These are phyloP conservation scores for Jaltomata sinuosa DNA, from an alignment of 257 asterid species.

Conservation along the genomic window DNA sequence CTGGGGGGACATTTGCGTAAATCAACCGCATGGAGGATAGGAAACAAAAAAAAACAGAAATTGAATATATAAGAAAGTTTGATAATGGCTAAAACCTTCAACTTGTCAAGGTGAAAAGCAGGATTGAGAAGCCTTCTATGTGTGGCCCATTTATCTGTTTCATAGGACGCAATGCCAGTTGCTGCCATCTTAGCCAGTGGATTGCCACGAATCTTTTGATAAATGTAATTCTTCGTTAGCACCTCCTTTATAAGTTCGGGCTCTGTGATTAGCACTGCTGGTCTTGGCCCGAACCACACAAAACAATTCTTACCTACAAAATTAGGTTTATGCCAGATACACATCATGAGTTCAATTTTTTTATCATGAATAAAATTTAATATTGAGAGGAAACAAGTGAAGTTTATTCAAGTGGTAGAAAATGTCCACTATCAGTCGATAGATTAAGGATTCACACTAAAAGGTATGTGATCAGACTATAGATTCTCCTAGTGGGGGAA, in stretches of 20 bases:
- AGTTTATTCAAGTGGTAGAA: too few species aligned
- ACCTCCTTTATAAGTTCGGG: constrained; percentile 23
- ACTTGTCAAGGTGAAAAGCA: constrained; percentile 30
- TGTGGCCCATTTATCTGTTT: constrained; percentile 31
- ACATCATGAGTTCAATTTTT: too few species aligned
- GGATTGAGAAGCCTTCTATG: constrained; percentile 29
- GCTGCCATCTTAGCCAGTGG: constrained; percentile 10
- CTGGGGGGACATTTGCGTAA: too few species aligned
- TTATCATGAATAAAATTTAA: too few species aligned
- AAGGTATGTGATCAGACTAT: too few species aligned
- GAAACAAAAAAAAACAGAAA: too few species aligned
- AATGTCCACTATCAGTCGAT: too few species aligned
- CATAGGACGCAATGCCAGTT: constrained; percentile 10
- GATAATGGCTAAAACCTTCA: constrained; percentile 8
- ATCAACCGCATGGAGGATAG: too few species aligned
- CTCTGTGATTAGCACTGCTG: constrained; percentile 10
- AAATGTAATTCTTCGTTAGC: constrained; percentile 8
- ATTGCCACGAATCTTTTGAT: constrained; percentile 8
- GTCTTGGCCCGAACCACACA: constrained; percentile 24
- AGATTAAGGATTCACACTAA: too few species aligned
- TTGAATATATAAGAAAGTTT: background rate
- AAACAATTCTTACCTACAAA: constrained; percentile 15
- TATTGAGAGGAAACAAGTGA: too few species aligned
- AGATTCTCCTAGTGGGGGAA: too few species aligned
- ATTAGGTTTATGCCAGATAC: too few species aligned